Base-by-base conservation (phyloP, 495 filamentous ascomycete species). In the Chaetomium tenue region DNA sequence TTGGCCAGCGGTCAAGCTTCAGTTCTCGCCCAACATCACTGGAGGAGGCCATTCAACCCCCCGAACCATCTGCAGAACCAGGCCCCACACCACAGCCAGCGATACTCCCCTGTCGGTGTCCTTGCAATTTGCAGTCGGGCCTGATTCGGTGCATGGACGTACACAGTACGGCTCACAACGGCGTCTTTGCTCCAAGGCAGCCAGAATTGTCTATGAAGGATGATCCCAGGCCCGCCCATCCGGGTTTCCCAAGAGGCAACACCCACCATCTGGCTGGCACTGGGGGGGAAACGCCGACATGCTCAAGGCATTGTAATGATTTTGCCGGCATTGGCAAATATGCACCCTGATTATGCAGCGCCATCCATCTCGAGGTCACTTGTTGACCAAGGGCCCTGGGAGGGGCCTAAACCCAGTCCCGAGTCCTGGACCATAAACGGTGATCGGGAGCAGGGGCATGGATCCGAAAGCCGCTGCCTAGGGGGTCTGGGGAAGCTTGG, bases 261-360 rank as follows among this genome's bases (percentile, higher is more conserved):
- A 63, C 53, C 60, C 55, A 63, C 33, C 33, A 60, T 54, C 68
- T 64, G 58, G 65, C 48, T 60, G 67, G 68, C 59, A 70, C 66
- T 61, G 66, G 60, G 28, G 60, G 28, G 67, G 61, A 71, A 52
- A 40, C 64, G 64, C 56, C 63, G 63, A 66, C 69, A 65, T 64
- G 33, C 26, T 66, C 63, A 68, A 70, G 72, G 74, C 72, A 73
- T 75, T 68, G 74, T 37, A 51, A 53, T 42, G 61, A 68, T 75
- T 76, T 76, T 76, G 68, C 74, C 73, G 71, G 71, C 70, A 74
- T 74, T 72, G 73, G 71, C 68, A 75, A 73, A 75, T 71, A 68
- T 74, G 74, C 74, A 65, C 62, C 59, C 42, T 65, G 66, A 71
- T 74, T 68, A 74, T 76, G 74, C 74, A 70, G 25, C 63, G 46